Evolutionary conservation across 2,329 filamentous ascomycete species (phyloP), one percentile per base, ranked within the genome.

Genomic region (Raffaelea arxii): DNA sequence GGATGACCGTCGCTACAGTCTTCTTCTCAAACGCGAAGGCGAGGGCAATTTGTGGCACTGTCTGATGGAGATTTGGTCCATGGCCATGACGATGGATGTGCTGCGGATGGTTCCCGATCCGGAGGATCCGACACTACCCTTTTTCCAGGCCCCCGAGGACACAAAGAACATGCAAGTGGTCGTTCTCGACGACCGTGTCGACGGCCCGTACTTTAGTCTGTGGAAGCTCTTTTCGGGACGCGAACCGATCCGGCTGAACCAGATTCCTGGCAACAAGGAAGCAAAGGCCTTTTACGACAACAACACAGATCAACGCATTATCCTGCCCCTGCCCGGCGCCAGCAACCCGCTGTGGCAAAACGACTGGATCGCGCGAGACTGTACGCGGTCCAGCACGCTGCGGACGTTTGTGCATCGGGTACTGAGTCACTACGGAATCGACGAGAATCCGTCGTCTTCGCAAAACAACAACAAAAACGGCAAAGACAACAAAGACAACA

Each of bases 291-390:
- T 47, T 6, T 46, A 57, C 30, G n/a, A n/a, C n/a, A 44, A 41
- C 21, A 18, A 25, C 18, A 51, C 32, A 6, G 25, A 39, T 12
- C 41, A 56, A 39, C 62, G 63, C 44, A 25, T 69, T 27, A 62
- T 70, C 44, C 49, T 69, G 19, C 66, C 67, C 1, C 53, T 70
- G 4, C 55, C 66, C 11, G 66, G 66, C 38, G 62, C 57, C 19
- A 62, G 59, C 53, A 69, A 66, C 49, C 65, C 67, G 1, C 50
- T 66, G 18, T 70, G 67, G 67, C 59, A 65, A 47, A 63, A 60
- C n/a, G 64, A 69, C 49, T 67, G 62, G 60, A 53, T 56, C 5
- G 44, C 56, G 6, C 55, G 56, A 19, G 48, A 56, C 25, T 70
- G 65, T 51, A 47, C 42, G n/a, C 49, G 54, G 10, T 59, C 62